Evolutionary conservation across 2,329 filamentous ascomycete species (phyloP), one percentile per base, ranked within the genome.

Genomic region (Ustilaginoidea virens): DNA sequence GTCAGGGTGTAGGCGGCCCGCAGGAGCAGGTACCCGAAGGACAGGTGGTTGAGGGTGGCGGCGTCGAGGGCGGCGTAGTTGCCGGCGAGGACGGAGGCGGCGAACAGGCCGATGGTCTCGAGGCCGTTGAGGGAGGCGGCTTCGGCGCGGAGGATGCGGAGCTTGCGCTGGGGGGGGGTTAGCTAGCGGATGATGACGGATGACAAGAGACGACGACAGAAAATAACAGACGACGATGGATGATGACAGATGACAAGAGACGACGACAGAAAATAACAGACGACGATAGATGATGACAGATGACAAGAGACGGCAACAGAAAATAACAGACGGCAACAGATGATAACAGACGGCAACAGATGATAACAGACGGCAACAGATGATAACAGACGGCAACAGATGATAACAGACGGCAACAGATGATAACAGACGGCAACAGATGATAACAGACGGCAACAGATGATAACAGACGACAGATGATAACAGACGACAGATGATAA

Each of bases 131-230:
- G 41, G 8, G 48, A 40, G 4, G 61, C 59, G 13, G 66, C 62
- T 41, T 75, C 63, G 17, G 61, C 56, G 28, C 67, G 60, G 23
- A 70, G 45, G 18, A 66, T 55, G 28, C 58, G 58, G 41, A 69
- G 70, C 42, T 75, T 68, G 17, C 55, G 58, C 45, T 68, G 35
- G 2, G 10, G 7, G 4, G 10, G 4, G 10, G 24, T 25, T 20
- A 17, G 23, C n/a, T 3, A 14, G 7, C 4, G 22, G 8, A 13
- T 8, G 10, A 12, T 24, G 22, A 11, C 6, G 8, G n/a, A 24
- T 6, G 6, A 12, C 7, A 24, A 24, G 22, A 24, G n/a, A 12
- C 6, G 13, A 12, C 6, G 13, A 12, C 6, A 13, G 22, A 24
- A 24, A 11, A 24, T 20, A 20, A 20, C 7, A 20, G 11, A 20